Conservation (phyloP, 805 yeast species). For the Metschnikowia proteae region DNA sequence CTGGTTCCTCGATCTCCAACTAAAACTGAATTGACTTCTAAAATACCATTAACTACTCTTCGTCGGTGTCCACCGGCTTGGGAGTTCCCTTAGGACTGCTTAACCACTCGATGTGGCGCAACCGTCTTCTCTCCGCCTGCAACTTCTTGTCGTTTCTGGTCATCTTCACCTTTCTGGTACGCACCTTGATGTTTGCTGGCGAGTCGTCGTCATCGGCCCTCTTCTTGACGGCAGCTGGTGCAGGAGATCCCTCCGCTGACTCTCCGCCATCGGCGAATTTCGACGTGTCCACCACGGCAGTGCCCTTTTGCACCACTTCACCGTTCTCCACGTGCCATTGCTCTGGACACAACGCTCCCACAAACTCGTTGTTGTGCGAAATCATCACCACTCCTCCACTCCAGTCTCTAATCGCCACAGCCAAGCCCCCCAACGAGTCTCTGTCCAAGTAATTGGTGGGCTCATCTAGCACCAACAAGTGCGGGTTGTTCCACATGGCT, state of each 20-base stretch:
- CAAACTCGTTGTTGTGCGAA: slow-evolving; percentile 95
- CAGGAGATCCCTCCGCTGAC: slow-evolving; percentile 42
- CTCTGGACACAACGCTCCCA: slow-evolving; percentile 96
- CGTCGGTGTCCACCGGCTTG: slow-evolving; percentile 89
- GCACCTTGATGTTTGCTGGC: slow-evolving; percentile 93
- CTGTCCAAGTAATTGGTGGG: slow-evolving; percentile 98
- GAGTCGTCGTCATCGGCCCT: slow-evolving; percentile 75
- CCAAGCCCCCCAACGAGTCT: slow-evolving; percentile 96
- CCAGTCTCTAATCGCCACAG: slow-evolving; percentile 98
- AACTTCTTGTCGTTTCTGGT: slow-evolving; percentile 93
- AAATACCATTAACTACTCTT: slow-evolving; percentile 50
- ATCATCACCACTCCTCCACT: slow-evolving; percentile 97
- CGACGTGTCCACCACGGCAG: slow-evolving; percentile 65
- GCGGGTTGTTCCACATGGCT: slow-evolving; percentile 99
- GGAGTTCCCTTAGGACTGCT: slow-evolving; percentile 98
- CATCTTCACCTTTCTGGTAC: slow-evolving; percentile 91
- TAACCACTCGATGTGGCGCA: slow-evolving; percentile 92
- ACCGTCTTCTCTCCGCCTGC: slow-evolving; percentile 89
- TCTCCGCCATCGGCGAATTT: slow-evolving; percentile 80
- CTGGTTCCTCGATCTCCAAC: background rate
- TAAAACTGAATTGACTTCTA: too few relatives aligned
- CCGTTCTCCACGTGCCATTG: slow-evolving; percentile 98
- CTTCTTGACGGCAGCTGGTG: slow-evolving; percentile 33
- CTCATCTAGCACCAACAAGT: slow-evolving; percentile 91
- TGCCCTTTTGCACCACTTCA: slow-evolving; percentile 78